Conservation (phyloP, 805 yeast species). For the Saturnispora halmiae region DNA sequence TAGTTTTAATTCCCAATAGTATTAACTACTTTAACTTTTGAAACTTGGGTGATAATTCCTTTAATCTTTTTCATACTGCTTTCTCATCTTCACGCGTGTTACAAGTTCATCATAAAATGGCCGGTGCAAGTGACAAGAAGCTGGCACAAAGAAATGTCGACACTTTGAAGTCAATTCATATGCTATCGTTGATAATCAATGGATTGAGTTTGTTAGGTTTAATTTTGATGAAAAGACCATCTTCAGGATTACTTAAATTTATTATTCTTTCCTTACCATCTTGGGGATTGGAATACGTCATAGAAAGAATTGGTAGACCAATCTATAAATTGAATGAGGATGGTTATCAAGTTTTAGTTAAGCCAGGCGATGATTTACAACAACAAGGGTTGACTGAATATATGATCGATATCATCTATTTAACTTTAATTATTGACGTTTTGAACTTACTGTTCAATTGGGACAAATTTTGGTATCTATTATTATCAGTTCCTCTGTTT, state of each 20-base stretch:
- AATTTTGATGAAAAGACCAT: conserved; percentile 35
- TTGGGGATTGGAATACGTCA: conserved; percentile 36
- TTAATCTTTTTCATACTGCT: neutral
- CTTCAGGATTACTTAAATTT: conserved; percentile 36
- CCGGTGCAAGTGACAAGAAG: conserved; percentile 33
- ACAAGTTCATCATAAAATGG: conserved; percentile 21
- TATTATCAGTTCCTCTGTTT: conserved; percentile 42
- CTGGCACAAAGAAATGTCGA: conserved; percentile 27
- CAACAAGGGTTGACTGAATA: conserved; percentile 64
- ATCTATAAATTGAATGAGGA: conserved; percentile 30
- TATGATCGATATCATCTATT: conserved; percentile 59
- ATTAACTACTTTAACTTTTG: too few relatives aligned
- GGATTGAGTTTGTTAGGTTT: conserved; percentile 31
- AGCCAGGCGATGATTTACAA: conserved; percentile 51
- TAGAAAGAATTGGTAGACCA: conserved; percentile 60
- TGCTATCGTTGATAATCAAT: conserved; percentile 33
- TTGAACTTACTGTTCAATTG: conserved; percentile 46
- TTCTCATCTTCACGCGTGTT: neutral
- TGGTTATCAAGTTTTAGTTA: conserved; percentile 33
- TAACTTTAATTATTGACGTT: conserved; percentile 51
- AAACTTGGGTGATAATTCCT: neutral
- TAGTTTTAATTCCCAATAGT: too few relatives aligned
- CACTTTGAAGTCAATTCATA: conserved; percentile 27
- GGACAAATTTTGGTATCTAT: conserved; percentile 52
- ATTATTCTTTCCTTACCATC: conserved; percentile 36